Conservation (phyloP, 2,329 filamentous ascomycete genomes). For the Apiospora pterosperma region DNA sequence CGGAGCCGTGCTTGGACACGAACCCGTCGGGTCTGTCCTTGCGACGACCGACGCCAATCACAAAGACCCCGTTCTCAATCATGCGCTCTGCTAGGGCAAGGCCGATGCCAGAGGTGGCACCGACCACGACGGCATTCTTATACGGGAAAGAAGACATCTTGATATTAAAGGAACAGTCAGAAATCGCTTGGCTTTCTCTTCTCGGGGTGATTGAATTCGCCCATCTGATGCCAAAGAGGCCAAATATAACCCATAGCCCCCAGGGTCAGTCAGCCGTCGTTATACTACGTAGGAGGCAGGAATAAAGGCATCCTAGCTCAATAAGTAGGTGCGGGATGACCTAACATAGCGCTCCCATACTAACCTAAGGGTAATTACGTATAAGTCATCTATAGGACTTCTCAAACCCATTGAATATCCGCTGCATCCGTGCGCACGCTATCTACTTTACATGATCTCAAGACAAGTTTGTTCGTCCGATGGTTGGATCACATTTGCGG, state of each 20-base stretch:
- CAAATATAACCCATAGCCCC: no score
- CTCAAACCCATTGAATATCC: background rate
- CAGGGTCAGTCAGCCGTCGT: no score
- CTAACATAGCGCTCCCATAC: no score
- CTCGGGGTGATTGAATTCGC: background rate
- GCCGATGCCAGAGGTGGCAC: slow-evolving; percentile 25
- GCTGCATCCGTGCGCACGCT: background rate
- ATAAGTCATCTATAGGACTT: background rate
- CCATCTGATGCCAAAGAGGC: background rate
- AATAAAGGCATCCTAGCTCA: no score
- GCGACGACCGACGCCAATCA: slow-evolving; percentile 55
- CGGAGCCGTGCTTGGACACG: slow-evolving; percentile 41
- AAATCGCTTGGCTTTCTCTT: background rate
- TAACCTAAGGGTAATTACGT: no score
- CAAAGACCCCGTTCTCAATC: slow-evolving; percentile 44
- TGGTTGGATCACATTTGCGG: background rate
- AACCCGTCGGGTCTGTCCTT: slow-evolving; percentile 49
- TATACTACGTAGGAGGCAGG: no score
- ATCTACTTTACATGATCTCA: background rate
- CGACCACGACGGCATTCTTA: slow-evolving; percentile 25
- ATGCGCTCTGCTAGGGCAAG: slow-evolving; percentile 27
- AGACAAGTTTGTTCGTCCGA: background rate
- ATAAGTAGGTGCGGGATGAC: no score
- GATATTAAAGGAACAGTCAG: no score
- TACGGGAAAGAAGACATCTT: slow-evolving; percentile 17